Conservation (phyloP, 345 rosid genomes). For the Toxicodendron radicans region DNA sequence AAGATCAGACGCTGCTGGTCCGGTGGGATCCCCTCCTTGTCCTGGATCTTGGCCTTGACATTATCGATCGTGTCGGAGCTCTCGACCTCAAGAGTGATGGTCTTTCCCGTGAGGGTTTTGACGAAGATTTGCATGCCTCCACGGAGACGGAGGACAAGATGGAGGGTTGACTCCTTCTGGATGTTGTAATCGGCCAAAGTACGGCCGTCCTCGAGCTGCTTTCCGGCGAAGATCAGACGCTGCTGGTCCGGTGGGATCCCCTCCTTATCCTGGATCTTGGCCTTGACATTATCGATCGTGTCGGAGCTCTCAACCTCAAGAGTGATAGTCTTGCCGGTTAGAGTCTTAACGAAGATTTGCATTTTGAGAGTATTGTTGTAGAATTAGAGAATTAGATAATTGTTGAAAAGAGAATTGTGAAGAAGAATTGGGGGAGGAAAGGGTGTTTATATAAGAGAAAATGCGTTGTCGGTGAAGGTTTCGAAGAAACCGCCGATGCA, state of each 20-base stretch:
- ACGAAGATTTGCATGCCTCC: conserved; percentile 24
- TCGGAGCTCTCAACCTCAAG: conserved; percentile 20
- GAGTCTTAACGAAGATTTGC: conserved; percentile 24
- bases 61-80: conserved; percentile 18
- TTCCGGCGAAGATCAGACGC: conserved; percentile 8
- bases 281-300: conserved; percentile 21
- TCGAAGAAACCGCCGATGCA: neutral
- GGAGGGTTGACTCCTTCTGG: conserved; percentile 15
- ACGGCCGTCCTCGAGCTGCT: conserved; percentile 19
- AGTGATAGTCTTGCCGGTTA: conserved; percentile 15
- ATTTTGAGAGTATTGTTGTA: neutral
- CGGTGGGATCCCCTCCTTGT: conserved; percentile 19
- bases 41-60: conserved; percentile 21
- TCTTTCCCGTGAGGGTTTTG: conserved; percentile 21
- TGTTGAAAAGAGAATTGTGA: neutral
- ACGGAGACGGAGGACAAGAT: conserved; percentile 13
- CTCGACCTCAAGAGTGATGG: conserved; percentile 17
- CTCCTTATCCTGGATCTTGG: conserved; percentile 23
- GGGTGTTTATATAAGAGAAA: conserved; percentile 14
- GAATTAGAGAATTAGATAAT: neutral
- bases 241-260: conserved; percentile 18
- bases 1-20: conserved; percentile 19
- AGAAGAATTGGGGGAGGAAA: neutral
- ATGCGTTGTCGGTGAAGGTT: too few relatives aligned
- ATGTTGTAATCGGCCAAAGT: conserved; percentile 21